These are phyloP conservation scores for Stachybotrys chlorohalonatus DNA, from an alignment of 2,329 filamentous ascomycete species.

Conservation along the genomic window DNA sequence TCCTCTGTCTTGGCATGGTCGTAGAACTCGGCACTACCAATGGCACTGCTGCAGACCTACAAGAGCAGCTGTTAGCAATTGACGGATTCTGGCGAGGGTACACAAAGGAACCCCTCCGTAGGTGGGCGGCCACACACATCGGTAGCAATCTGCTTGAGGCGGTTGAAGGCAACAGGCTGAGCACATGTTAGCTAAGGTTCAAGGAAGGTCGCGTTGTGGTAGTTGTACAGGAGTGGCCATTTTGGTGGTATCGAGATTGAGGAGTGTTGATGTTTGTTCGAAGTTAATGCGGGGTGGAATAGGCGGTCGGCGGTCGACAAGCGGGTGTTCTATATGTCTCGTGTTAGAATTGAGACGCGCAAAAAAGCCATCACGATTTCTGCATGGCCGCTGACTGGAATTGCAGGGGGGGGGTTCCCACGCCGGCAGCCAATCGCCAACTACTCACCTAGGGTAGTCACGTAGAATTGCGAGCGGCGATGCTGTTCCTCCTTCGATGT, in stretches of 20 bases:
- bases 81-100: slow-evolving; percentile 6
- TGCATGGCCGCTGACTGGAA: too few relatives aligned
- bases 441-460: background rate
- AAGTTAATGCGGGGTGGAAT: background rate
- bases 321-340: background rate
- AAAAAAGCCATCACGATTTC: background rate
- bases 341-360: background rate
- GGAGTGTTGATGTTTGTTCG: slow-evolving; percentile 9
- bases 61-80: slow-evolving; percentile 2
- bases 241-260: slow-evolving; percentile 10
- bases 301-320: slow-evolving; percentile 9
- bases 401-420: too few relatives aligned
- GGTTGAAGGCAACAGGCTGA: slow-evolving; percentile 66
- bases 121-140: slow-evolving; percentile 49
- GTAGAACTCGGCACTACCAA: slow-evolving; percentile 69
- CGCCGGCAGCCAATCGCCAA: background rate
- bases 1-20: slow-evolving; percentile 75
- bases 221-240: slow-evolving; percentile 28
- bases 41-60: slow-evolving; percentile 74
- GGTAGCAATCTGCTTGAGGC: slow-evolving; percentile 77
- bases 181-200: slow-evolving; percentile 9
- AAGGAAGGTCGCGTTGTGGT: too few relatives aligned
- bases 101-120: background rate
- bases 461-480: background rate
- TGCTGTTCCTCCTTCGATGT: background rate